Conservation (phyloP, 257 asterid species). For the Leptodermis oblonga region DNA sequence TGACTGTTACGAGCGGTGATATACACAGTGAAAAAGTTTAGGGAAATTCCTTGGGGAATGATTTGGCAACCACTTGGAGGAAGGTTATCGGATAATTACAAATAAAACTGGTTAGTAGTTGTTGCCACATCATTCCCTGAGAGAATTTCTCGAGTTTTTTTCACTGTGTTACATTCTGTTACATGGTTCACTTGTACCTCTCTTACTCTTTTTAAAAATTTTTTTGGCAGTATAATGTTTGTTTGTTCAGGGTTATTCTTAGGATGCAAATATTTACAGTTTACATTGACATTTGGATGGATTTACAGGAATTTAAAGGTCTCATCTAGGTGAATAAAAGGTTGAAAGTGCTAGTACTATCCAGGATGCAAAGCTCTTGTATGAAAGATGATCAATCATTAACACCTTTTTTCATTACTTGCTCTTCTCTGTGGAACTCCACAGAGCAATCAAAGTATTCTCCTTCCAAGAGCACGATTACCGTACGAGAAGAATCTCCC, state of each 20-base stretch:
- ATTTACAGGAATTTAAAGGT: conserved; percentile 6
- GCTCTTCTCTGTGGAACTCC: conserved; percentile 42
- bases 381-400: conserved; percentile 29
- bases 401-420: conserved; percentile 28
- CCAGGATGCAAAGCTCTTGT: conserved; percentile 47
- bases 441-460: conserved; percentile 27
- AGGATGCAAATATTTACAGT: background rate
- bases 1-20: no score
- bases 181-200: background rate
- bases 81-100: no score
- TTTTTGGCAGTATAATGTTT: background rate
- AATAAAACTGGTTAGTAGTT: no score
- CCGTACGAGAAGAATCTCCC: conserved; percentile 22
- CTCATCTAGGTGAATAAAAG: background rate
- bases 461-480: conserved; percentile 27
- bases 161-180: background rate
- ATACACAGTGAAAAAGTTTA: no score
- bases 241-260: background rate
- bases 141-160: background rate
- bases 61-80: no score
- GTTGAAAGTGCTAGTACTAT: conserved; percentile 11
- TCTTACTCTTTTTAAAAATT: background rate
- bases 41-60: no score
- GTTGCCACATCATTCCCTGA: background rate
- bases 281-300: background rate